Percentiles rank a stretch among this genome's conserved stretches.
These are phyloP conservation scores for Septoria linicola DNA, from an alignment of 2,329 filamentous ascomycete species.

Conservation along the genomic window DNA sequence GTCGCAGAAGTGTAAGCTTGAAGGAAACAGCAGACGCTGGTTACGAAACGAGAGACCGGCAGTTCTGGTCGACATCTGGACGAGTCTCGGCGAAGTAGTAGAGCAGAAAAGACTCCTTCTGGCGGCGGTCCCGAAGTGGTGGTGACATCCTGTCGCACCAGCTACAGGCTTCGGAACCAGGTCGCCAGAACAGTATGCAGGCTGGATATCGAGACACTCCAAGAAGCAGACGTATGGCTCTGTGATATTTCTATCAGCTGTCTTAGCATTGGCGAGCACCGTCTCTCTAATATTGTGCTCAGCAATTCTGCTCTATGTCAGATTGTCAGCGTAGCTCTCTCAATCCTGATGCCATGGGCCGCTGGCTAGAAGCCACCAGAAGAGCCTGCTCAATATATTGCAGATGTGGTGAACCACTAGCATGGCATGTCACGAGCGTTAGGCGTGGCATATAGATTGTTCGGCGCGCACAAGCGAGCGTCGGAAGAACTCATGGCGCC, in stretches of 20 bases:
- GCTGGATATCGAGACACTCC: not conserved
- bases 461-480: conserved; percentile 9
- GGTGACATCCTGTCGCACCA: conserved; percentile 14
- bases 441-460: conserved; percentile 17
- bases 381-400: too few relatives aligned
- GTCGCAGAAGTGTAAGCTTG: not conserved
- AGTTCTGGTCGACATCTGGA: conserved; percentile 4
- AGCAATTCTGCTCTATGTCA: not conserved
- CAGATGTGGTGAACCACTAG: not conserved
- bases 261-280: too few relatives aligned
- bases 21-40: conserved; percentile 3
- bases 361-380: not conserved
- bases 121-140: conserved; percentile 1
- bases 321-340: not conserved
- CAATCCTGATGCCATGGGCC: not conserved
- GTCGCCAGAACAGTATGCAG: conserved; percentile 3
- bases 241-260: too few relatives aligned
- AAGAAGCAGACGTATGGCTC: not conserved
- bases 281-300: too few relatives aligned
- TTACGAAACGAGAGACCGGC: not conserved
- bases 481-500: not conserved
- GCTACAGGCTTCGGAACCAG: conserved; percentile 3
- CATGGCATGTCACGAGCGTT: conserved; percentile 4
- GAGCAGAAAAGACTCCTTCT: conserved; percentile 2
- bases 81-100: conserved; percentile 6